Conservation (phyloP, 768 basidiomycete species). For the Mrakia frigida region DNA sequence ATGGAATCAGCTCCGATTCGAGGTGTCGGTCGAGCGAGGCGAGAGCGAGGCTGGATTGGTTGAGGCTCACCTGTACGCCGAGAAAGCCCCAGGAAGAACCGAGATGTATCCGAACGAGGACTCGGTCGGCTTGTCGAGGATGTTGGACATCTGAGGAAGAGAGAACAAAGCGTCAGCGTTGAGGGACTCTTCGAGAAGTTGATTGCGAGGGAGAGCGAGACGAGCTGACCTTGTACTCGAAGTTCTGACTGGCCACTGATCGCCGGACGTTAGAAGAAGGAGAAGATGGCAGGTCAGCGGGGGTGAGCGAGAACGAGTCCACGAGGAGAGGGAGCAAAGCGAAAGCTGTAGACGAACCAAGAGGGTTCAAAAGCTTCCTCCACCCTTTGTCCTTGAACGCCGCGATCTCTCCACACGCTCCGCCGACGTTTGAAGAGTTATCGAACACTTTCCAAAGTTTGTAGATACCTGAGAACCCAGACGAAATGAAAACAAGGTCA, state of each 20-base stretch:
- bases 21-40: neutral
- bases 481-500: neutral
- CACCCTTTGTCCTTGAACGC: conserved; percentile 24
- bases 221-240: conserved; percentile 32
- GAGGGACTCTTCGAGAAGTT: too few relatives aligned
- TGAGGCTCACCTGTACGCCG: conserved; percentile 10
- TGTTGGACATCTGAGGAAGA: conserved; percentile 55
- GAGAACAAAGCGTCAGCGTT: too few relatives aligned
- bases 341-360: neutral
- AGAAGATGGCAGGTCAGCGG: neutral
- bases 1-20: neutral
- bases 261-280: neutral
- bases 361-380: conserved; percentile 29
- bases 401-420: conserved; percentile 33
- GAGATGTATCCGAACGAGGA: conserved; percentile 62
- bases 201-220: too few relatives aligned
- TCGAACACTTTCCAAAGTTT: conserved; percentile 33
- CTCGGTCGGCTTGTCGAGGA: conserved; percentile 54
- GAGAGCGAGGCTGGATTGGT: neutral
- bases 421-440: conserved; percentile 29
- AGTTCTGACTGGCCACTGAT: conserved; percentile 8
- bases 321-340: neutral
- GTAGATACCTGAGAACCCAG: conserved; percentile 25
- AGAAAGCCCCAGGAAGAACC: conserved; percentile 27
- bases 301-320: too few relatives aligned